A percentile compares a stretch with the other conserved stretches of the same genome.
Evolutionary conservation across 257 asterid species (phyloP).

Genomic region (Eustoma russellianum): DNA sequence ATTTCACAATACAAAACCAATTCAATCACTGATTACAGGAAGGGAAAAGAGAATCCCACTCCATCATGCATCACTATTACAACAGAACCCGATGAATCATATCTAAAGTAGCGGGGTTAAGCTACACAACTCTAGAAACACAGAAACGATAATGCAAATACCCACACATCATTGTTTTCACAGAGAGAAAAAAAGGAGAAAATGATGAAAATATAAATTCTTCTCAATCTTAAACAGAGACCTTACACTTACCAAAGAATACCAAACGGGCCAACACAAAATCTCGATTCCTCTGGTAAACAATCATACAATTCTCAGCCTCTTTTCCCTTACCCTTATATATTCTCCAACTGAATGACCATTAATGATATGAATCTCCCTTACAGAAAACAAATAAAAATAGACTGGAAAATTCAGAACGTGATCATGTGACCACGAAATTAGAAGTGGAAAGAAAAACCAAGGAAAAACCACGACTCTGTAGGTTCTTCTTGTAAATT

Average conservation of each 20-base stretch:
- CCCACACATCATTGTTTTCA: too few species aligned
- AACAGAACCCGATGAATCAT: not conserved
- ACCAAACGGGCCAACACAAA: not conserved
- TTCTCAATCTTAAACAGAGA: not conserved
- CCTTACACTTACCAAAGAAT: conserved; percentile 5
- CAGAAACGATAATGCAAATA: too few species aligned
- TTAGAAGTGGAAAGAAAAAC: not conserved
- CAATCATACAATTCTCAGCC: conserved; percentile 1
- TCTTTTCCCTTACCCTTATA: conserved; percentile 4
- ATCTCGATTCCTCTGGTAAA: not conserved
- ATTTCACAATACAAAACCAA: not conserved
- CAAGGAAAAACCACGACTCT: not conserved
- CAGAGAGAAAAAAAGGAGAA: not conserved
- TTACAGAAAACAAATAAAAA: not conserved
- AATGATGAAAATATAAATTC: not conserved
- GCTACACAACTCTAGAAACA: too few species aligned
- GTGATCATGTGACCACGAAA: not conserved
- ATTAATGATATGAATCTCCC: not conserved
- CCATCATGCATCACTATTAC: too few species aligned
- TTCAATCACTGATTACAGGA: not conserved
- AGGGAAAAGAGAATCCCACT: not conserved
- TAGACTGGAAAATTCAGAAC: not conserved
- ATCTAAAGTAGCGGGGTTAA: not conserved
- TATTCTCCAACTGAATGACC: not conserved
- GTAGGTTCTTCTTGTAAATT: too few species aligned